Evolutionary conservation across 768 basidiomycete genomes (phyloP), one percentile per base, ranked within the genome.

Genomic region (Tricholoma bakamatsutake): DNA sequence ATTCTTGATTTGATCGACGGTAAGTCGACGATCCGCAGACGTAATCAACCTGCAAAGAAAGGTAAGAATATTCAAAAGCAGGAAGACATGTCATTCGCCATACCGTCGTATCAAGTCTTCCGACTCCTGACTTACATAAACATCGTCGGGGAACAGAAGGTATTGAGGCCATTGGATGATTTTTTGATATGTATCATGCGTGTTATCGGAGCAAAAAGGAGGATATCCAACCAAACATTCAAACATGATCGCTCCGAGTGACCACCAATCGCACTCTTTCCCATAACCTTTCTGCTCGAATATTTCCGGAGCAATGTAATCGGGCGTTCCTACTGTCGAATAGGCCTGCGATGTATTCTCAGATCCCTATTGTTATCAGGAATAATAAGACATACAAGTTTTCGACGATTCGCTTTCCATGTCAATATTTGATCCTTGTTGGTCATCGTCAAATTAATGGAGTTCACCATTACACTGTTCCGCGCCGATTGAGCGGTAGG

Each of bases 241-340:
- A 69, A 97, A 99, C 89, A 93, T 95, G 76, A 98, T 98, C 15
- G 94, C 92, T 4, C 97, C 97, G 28, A 98, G 79, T 7, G 95
- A 97, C 97, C 97, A 99, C 94, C 95, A 98, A 70, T 99, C 97
- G 66, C 95, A 98, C 71, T 96, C 95, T 64, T 95, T 92, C 21
- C 92, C 93, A 68, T 98, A 98, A n/a, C 97, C 97, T 67, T 91
- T 87, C 68, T 95, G 93, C 57, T 88, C 71, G 78, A 98, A 98
- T 65, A 98, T 97, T 69, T 98, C 95, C 0, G 95, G 94, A 2
- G 96, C 93, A 63, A 98, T 97, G 70, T 97, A 82, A 70, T 98
- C 96, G 3, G 94, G 95, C 24, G 95, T 98, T 39, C 95, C 95
- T 59, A 98, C 96, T 10, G 97, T 98, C 3, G 95, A 98, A 71